phyloP scores from a whole-genome alignment of 2,329 filamentous ascomycete species.

The Colletotrichum destructivum region DNA sequence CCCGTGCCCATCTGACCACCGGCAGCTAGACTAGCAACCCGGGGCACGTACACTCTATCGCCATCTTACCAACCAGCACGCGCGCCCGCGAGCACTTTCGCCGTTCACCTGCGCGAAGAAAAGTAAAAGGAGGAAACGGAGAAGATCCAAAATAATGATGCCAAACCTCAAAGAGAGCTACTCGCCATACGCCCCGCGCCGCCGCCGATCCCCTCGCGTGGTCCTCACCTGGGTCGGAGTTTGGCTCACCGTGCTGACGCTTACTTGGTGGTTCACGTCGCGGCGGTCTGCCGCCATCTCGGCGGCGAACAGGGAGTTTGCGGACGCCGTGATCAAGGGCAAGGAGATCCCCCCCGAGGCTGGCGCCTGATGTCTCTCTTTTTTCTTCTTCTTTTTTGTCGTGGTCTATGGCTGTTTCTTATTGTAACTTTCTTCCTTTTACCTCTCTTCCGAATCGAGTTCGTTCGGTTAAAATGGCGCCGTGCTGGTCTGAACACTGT shows the following conservation, averaged over 20 bases:
- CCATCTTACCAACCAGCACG: not conserved
- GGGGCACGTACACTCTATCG: not conserved
- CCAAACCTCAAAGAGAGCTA: slow-evolving; percentile 17
- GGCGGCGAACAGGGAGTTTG: slow-evolving; percentile 4
- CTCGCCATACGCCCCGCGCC: slow-evolving; percentile 39
- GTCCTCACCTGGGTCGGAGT: slow-evolving; percentile 40
- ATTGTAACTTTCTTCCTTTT: not conserved
- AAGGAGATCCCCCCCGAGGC: slow-evolving; percentile 33
- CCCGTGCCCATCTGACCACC: slow-evolving; percentile 8
- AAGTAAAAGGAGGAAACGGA: no score
- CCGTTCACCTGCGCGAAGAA: not conserved
- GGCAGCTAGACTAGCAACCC: not conserved
- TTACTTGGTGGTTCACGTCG: slow-evolving; percentile 40
- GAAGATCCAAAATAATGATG: slow-evolving; percentile 11
- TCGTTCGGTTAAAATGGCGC: not conserved
- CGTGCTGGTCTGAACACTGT: not conserved
- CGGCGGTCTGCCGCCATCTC: slow-evolving; percentile 10
- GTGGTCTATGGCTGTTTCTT: not conserved
- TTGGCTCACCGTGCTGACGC: slow-evolving; percentile 38
- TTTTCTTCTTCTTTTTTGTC: not conserved
- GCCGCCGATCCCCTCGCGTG: slow-evolving; percentile 34
- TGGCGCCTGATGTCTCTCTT: not conserved
- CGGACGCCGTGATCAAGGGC: slow-evolving; percentile 35
- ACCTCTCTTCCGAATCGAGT: not conserved
- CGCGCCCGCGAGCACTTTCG: not conserved